Percentiles rank a stretch among this genome's conserved stretches.
These are phyloP conservation scores for Ogataea saltuana DNA, from an alignment of 805 yeast genomes.

Conservation along the genomic window DNA sequence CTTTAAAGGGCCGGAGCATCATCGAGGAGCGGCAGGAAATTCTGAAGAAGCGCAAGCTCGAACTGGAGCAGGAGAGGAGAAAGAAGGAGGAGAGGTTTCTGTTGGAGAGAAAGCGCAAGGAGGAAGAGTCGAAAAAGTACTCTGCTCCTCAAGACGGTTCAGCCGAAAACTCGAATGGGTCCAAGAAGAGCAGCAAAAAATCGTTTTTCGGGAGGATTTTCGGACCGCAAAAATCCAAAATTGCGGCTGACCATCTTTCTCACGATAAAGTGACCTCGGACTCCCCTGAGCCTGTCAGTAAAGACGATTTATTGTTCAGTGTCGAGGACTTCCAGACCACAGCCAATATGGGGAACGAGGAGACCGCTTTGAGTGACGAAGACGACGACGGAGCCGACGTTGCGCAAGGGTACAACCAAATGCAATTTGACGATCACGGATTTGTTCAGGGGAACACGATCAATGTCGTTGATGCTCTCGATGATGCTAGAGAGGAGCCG, in stretches of 20 bases:
- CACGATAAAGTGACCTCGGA: constrained; percentile 19
- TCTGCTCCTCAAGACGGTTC: constrained; percentile 2
- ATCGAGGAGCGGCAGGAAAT: constrained; percentile 24
- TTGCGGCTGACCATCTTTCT: constrained; percentile 31
- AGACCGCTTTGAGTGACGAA: constrained; percentile 14
- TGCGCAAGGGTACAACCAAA: constrained; percentile 19
- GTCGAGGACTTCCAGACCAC: constrained; percentile 5
- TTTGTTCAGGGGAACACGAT: constrained; percentile 5
- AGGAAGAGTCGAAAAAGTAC: constrained; percentile 27
- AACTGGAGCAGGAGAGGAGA: constrained; percentile 21
- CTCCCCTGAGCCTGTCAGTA: neutral
- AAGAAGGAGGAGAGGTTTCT: constrained; percentile 27
- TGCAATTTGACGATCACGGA: constrained; percentile 9
- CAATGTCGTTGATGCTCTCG: constrained; percentile 7
- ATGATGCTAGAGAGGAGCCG: neutral
- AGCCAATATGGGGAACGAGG: constrained; percentile 6
- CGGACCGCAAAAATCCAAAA: constrained; percentile 30
- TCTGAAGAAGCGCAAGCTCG: constrained; percentile 15
- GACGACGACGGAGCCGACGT: constrained; percentile 15
- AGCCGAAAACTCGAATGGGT: neutral
- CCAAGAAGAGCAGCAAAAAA: constrained; percentile 14
- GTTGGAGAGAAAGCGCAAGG: constrained; percentile 22
- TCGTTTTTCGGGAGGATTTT: constrained; percentile 29
- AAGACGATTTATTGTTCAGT: constrained; percentile 10
- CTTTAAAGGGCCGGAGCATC: constrained; percentile 19